Evolutionary conservation across 352 stramenopile species (phyloP).

Genomic region (Phytophthora constricta): DNA sequence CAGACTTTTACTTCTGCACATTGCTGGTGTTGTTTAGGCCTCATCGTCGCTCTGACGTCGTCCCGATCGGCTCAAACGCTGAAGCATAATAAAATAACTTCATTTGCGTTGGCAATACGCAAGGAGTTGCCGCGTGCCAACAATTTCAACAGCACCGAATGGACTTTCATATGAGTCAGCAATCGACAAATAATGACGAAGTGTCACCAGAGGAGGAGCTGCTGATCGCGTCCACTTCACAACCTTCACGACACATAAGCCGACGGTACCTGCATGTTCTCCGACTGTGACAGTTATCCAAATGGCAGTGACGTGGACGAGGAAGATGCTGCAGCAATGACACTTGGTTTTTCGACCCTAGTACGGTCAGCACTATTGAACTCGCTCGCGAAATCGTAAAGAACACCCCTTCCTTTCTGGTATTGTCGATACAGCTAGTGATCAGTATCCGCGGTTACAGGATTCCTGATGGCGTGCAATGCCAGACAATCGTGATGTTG

Average conservation of each 20-base stretch:
- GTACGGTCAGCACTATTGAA: background rate
- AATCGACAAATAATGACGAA: no score
- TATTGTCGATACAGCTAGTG: background rate
- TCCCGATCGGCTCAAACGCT: background rate
- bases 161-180: background rate
- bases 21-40: slow-evolving; percentile 1
- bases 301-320: background rate
- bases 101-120: background rate
- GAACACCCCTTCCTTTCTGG: background rate
- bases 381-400: background rate
- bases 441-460: background rate
- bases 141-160: background rate
- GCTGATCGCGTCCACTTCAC: no score
- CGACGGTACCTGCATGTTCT: background rate
- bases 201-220: background rate
- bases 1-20: slow-evolving; percentile 1
- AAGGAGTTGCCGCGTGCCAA: background rate
- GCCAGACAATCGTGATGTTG: background rate
- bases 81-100: background rate
- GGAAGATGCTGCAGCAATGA: background rate
- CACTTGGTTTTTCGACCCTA: background rate
- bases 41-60: background rate
- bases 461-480: background rate
- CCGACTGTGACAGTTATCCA: background rate
- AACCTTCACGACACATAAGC: background rate